These are phyloP conservation scores for Leccinum pachyderme DNA, from an alignment of 1,284 basidiomycete species.

Conservation along the genomic window DNA sequence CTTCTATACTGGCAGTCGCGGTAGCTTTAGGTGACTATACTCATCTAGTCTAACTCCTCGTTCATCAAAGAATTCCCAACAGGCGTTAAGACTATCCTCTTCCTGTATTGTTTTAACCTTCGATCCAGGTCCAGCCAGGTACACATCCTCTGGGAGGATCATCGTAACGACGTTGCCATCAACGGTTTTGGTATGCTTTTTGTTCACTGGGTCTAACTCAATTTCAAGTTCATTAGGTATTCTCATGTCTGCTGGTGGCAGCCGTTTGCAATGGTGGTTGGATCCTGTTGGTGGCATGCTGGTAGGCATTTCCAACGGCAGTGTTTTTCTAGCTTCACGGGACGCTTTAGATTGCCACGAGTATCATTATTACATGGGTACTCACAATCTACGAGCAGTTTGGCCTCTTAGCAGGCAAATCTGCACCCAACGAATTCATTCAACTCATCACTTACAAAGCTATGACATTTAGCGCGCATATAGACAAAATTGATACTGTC, in stretches of 20 bases:
- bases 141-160: slow-evolving; percentile 92
- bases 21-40: slow-evolving; percentile 67
- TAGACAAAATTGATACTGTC: slow-evolving; percentile 86
- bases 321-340: slow-evolving; percentile 7
- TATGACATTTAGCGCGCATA: slow-evolving; percentile 83
- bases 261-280: slow-evolving; percentile 83
- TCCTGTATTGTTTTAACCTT: slow-evolving; percentile 83
- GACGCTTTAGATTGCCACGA: slow-evolving; percentile 61
- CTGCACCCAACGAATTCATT: slow-evolving; percentile 88
- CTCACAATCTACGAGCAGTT: slow-evolving; percentile 81
- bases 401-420: slow-evolving; percentile 85
- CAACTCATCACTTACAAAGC: slow-evolving; percentile 93
- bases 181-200: slow-evolving; percentile 65
- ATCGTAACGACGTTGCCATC: slow-evolving; percentile 87
- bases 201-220: slow-evolving; percentile 2
- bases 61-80: slow-evolving; percentile 1
- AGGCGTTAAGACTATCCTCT: slow-evolving; percentile 85
- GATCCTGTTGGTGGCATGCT: slow-evolving; percentile 82
- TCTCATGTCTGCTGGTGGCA: slow-evolving; percentile 88
- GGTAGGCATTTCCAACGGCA: slow-evolving; percentile 42
- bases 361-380: slow-evolving; percentile 79
- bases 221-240: slow-evolving; percentile 53
- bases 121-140: slow-evolving; percentile 86
- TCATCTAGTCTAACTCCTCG: background rate
- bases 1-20: slow-evolving; percentile 80